These are phyloP conservation scores for Aspergillus cristatus DNA, from an alignment of 495 filamentous ascomycete species.

Conservation along the genomic window DNA sequence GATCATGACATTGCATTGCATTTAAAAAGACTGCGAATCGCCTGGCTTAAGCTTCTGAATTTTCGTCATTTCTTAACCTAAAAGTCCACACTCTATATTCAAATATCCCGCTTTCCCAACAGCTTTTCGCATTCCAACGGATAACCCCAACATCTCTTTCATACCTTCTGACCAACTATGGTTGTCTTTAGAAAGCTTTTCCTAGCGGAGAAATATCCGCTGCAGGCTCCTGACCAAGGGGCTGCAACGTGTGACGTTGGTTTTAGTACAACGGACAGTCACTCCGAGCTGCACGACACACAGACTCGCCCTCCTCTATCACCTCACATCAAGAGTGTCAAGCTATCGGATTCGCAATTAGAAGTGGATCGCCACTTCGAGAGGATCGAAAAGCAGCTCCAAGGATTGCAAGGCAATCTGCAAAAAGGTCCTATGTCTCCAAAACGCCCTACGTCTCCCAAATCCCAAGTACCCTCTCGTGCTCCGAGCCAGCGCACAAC, in stretches of 20 bases:
- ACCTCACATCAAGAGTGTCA: not conserved
- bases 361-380: slow-evolving; percentile 27
- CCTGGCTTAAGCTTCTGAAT: not conserved
- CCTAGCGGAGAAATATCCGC: slow-evolving; percentile 18
- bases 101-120: no score
- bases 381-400: slow-evolving; percentile 33
- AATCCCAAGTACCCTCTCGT: slow-evolving; percentile 14
- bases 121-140: no score
- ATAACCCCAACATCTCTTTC: not conserved
- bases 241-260: no score
- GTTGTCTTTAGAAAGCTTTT: slow-evolving; percentile 32
- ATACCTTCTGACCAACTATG: slow-evolving; percentile 15
- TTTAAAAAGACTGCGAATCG: not conserved
- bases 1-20: not conserved
- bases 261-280: no score
- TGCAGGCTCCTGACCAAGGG: slow-evolving; percentile 3
- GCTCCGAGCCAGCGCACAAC: slow-evolving; percentile 8
- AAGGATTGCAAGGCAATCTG: slow-evolving; percentile 30
- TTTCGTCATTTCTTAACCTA: no score
- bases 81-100: no score
- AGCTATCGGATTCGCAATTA: not conserved
- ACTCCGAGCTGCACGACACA: no score
- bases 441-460: slow-evolving; percentile 20
- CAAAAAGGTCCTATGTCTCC: slow-evolving; percentile 20
- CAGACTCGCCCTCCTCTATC: no score